These are phyloP conservation scores for Sphaerulina musiva DNA, from an alignment of 2,329 filamentous ascomycete species.

Conservation along the genomic window DNA sequence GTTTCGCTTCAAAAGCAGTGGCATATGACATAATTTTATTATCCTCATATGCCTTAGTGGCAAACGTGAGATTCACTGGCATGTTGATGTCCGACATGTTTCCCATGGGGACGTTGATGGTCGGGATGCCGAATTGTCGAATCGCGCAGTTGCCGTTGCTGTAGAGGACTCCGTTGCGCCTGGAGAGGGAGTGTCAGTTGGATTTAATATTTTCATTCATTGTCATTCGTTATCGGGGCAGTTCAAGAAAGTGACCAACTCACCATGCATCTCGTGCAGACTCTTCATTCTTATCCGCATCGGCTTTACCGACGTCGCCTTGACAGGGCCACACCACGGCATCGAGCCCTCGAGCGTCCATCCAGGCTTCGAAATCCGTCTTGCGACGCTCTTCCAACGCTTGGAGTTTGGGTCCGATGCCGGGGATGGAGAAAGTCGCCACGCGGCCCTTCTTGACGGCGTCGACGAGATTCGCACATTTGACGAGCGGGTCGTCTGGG, in stretches of 20 bases:
- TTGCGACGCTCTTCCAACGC: constrained; percentile 47
- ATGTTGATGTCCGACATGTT: constrained; percentile 40
- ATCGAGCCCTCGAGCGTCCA: constrained; percentile 40
- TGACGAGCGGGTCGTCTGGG: background rate
- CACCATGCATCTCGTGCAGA: constrained; percentile 35
- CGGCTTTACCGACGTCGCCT: constrained; percentile 46
- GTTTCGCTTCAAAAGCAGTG: constrained; percentile 25
- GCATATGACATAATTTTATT: constrained; percentile 28
- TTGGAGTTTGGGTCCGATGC: constrained; percentile 40
- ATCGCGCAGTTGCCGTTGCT: constrained; percentile 50
- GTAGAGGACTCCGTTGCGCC: constrained; percentile 48
- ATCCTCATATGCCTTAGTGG: constrained; percentile 46
- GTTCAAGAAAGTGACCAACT: background rate
- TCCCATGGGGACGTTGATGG: constrained; percentile 51
- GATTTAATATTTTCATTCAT: background rate
- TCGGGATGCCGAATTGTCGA: constrained; percentile 51
- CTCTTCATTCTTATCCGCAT: constrained; percentile 40
- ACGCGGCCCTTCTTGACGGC: background rate
- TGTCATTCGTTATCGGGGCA: background rate
- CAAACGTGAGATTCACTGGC: constrained; percentile 51
- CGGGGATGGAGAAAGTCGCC: constrained; percentile 39
- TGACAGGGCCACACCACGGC: constrained; percentile 46
- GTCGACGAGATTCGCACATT: background rate
- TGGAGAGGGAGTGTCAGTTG: background rate
- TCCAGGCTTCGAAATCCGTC: constrained; percentile 47